Base-by-base conservation (phyloP, 2,329 filamentous ascomycete genomes). In the Pseudogymnoascus sp. region DNA sequence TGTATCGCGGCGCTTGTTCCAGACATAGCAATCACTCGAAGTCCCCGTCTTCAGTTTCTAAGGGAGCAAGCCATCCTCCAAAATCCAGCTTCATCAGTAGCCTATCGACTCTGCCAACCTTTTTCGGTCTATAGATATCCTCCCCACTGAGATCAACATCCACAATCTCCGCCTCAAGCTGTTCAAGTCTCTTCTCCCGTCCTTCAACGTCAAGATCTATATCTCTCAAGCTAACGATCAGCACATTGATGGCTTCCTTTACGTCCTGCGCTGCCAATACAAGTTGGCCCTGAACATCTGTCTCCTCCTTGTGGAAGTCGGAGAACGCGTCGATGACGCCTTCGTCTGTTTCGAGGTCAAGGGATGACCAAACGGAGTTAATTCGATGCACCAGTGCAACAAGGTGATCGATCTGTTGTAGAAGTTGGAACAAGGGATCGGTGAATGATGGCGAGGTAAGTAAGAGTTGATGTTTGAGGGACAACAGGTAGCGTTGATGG, bases 11-110 rank as follows among this genome's bases (percentile, higher is more conserved):
- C 15, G n/a, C 29, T 33, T 33, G 47, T 54, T 21, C n/a, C 15
- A 31, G 47, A 33, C 47, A 54, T 54, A 54, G 47, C 47, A 21
- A 7, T 54, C 11, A 54, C 8, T 54, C 47, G 5, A 33, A 54
- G n/a, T 21, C 47, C 2, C 29, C 47, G 2, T 54, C 47, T 7
- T 54, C 29, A 8, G 47, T 4, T 21, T 54, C 47, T 21, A 54
- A 54, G 7, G 47, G 47, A 33, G 47, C 26, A 35, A 73, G 72
- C 71, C 71, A 73, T 0, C 68, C 67, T 4, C 71, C 71, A 66
- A 73, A 73, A 66, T 96, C 92, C 68, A 97, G 77, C 77, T 96
- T 96, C 90, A 96, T 96, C 71, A 97, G 74, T 71, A 97, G 74
- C 63, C 89, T 80, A 75, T 96, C 91, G 50, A 97, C 84, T 0